Conservation (phyloP, 768 basidiomycete species). For the Suillus placidus region DNA sequence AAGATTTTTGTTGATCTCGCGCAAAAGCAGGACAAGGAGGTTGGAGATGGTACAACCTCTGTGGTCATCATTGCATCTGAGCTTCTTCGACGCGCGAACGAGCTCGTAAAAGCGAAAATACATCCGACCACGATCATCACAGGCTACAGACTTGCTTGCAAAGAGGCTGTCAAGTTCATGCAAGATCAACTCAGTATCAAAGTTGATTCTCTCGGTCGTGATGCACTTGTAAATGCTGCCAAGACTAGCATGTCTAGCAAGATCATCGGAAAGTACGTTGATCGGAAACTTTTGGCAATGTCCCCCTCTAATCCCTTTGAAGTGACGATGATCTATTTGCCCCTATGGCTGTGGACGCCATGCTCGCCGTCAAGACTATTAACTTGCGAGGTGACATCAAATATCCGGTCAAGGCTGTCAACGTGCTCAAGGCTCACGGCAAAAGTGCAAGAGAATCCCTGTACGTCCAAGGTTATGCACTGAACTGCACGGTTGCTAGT, state of each 20-base stretch:
- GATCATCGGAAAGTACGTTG: conserved; percentile 92
- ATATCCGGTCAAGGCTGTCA: conserved; percentile 99
- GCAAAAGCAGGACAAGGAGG: conserved; percentile 99
- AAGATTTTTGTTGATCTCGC: conserved; percentile 98
- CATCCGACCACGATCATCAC: conserved; percentile 99
- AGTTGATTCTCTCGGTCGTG: conserved; percentile 88
- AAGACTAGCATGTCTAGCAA: conserved; percentile 99
- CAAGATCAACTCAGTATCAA: conserved; percentile 96
- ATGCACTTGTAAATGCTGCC: conserved; percentile 92
- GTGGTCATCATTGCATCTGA: conserved; percentile 99
- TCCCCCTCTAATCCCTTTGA: conserved; percentile 8
- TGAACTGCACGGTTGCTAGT: conserved; percentile 98
- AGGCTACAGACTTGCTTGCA: conserved; percentile 94
- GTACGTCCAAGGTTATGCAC: conserved; percentile 93
- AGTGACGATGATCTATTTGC: conserved; percentile 98
- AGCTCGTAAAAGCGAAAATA: conserved; percentile 96
- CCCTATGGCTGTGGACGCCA: conserved; percentile 98
- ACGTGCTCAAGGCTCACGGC: conserved; percentile 97
- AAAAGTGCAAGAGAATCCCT: conserved; percentile 93
- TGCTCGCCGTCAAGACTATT: conserved; percentile 94
- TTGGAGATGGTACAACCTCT: conserved; percentile 98
- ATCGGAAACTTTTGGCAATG: conserved; percentile 8
- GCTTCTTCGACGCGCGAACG: conserved; percentile 92
- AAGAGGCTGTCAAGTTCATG: conserved; percentile 97
- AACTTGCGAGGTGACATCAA: conserved; percentile 95